Evolutionary conservation across 2,329 filamentous ascomycete genomes (phyloP).

Genomic region (Xylaria digitata): DNA sequence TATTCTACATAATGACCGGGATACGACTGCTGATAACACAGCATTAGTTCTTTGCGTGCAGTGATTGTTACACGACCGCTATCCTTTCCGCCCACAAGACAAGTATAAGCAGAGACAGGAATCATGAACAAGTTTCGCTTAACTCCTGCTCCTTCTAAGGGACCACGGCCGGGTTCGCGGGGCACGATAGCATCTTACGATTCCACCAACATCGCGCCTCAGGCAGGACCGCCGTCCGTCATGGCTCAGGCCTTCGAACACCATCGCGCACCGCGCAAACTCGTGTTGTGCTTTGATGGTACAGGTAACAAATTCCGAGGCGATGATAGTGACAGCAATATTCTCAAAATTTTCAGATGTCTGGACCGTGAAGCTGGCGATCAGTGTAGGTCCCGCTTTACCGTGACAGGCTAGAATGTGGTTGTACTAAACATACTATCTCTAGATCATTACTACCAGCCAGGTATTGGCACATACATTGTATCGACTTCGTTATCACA

Average conservation of each 20-base stretch:
- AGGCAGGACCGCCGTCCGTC: conserved; percentile 20
- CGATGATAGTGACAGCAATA: conserved; percentile 72
- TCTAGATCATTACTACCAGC: conserved; percentile 70
- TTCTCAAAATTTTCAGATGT: conserved; percentile 78
- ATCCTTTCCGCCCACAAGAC: conserved; percentile 8
- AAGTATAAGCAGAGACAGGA: background rate
- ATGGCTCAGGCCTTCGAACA: conserved; percentile 41
- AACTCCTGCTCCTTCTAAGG: conserved; percentile 29
- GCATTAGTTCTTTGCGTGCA: background rate
- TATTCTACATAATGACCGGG: conserved; percentile 13
- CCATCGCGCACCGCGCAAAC: conserved; percentile 54
- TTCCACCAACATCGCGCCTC: conserved; percentile 19
- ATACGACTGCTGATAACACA: conserved; percentile 5
- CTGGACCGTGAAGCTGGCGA: conserved; percentile 71
- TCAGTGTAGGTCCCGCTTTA: conserved; percentile 61
- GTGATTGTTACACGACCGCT: conserved; percentile 7
- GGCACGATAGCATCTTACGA: conserved; percentile 32
- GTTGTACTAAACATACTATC: conserved; percentile 22
- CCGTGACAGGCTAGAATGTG: background rate
- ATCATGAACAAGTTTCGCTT: conserved; percentile 45
- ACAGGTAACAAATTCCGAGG: conserved; percentile 73
- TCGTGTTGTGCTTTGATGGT: conserved; percentile 72
- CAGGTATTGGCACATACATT: conserved; percentile 80
- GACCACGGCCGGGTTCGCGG: conserved; percentile 31
- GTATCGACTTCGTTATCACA: conserved; percentile 69